Conservation (phyloP, 2,329 filamentous ascomycete genomes). For the Monosporascus sp. region DNA sequence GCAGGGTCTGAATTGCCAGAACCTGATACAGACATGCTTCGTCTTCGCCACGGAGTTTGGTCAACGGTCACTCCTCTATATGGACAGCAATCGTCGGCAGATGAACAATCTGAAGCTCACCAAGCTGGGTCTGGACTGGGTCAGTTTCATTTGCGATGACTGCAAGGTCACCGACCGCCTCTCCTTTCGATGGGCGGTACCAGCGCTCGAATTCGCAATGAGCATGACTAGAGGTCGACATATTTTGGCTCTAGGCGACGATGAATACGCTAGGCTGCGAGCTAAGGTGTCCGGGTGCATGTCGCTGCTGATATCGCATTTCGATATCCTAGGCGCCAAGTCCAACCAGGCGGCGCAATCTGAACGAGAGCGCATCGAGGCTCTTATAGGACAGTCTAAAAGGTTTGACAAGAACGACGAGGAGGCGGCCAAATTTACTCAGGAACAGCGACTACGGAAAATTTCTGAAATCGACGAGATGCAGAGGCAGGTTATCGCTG, state of each 20-base stretch:
- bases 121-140: constrained; percentile 90
- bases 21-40: constrained; percentile 96
- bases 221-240: constrained; percentile 91
- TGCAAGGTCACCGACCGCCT: constrained; percentile 90
- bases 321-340: constrained; percentile 97
- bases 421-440: constrained; percentile 72
- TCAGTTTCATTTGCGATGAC: constrained; percentile 96
- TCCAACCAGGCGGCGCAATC: constrained; percentile 90
- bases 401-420: constrained; percentile 82
- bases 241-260: constrained; percentile 83
- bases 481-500: constrained; percentile 73
- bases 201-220: constrained; percentile 95
- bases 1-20: constrained; percentile 78
- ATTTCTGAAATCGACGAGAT: constrained; percentile 72
- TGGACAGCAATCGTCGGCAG: constrained; percentile 90
- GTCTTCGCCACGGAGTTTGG: constrained; percentile 99
- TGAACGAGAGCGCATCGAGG: constrained; percentile 83
- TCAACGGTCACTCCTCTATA: constrained; percentile 86
- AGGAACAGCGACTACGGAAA: constrained; percentile 67
- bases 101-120: constrained; percentile 98
- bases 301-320: constrained; percentile 94
- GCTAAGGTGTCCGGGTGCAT: constrained; percentile 94
- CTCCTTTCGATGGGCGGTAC: constrained; percentile 95
- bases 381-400: constrained; percentile 68
- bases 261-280: constrained; percentile 78